These are phyloP conservation scores for Kluyveromyces wickerhamii DNA, from an alignment of 805 yeast species.

Conservation along the genomic window DNA sequence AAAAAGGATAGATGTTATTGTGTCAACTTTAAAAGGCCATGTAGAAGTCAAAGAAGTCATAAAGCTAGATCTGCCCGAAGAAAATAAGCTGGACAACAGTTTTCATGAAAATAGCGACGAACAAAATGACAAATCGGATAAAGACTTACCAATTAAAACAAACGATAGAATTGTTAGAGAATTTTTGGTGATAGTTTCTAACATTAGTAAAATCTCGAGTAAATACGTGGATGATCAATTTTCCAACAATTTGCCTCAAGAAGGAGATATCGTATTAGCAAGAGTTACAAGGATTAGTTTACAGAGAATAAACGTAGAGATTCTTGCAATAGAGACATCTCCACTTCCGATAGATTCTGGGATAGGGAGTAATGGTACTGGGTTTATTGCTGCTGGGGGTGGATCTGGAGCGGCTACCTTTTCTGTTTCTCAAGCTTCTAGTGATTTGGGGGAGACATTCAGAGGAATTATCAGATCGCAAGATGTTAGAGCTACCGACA, in stretches of 20 bases:
- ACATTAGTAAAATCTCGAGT: slow-evolving; percentile 10
- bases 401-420: slow-evolving; percentile 46
- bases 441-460: slow-evolving; percentile 80
- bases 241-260: slow-evolving; percentile 61
- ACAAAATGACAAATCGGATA: slow-evolving; percentile 8
- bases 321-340: slow-evolving; percentile 57
- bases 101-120: slow-evolving; percentile 2
- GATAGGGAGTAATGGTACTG: slow-evolving; percentile 49
- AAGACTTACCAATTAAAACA: slow-evolving; percentile 3
- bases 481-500: slow-evolving; percentile 84
- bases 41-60: slow-evolving; percentile 27
- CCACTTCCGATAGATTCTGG: slow-evolving; percentile 55
- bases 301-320: slow-evolving; percentile 73
- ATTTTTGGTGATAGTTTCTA: slow-evolving; percentile 26
- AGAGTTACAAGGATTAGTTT: slow-evolving; percentile 58
- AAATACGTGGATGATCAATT: slow-evolving; percentile 20
- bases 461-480: slow-evolving; percentile 80
- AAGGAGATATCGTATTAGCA: slow-evolving; percentile 75
- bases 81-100: slow-evolving; percentile 9
- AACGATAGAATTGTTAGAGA: slow-evolving; percentile 14
- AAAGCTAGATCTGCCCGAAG: slow-evolving; percentile 8
- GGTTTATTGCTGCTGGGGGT: slow-evolving; percentile 38
- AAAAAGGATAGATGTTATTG: slow-evolving; percentile 34
- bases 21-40: slow-evolving; percentile 58
- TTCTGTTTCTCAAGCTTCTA: slow-evolving; percentile 39